Percentiles rank a stretch among this genome's conserved stretches.
phyloP scores from a whole-genome alignment of 2,329 filamentous ascomycete species.

The Fusarium decemcellulare region DNA sequence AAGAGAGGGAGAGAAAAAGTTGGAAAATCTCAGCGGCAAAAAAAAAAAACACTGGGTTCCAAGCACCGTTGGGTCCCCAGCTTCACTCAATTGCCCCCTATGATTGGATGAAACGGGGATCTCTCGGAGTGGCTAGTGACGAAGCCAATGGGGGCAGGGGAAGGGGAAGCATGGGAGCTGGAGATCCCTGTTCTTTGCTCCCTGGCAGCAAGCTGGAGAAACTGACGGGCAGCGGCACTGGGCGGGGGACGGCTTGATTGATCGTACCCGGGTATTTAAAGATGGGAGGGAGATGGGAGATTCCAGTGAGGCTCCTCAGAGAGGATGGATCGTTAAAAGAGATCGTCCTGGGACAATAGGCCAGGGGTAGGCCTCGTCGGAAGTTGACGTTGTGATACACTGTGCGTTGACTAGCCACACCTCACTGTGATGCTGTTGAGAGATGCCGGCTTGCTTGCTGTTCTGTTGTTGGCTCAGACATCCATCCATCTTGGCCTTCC shows the following conservation, averaged over 20 bases:
- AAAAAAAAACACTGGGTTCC: conserved; percentile 12
- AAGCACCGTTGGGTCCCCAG: not conserved
- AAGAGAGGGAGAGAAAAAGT: conserved; percentile 15
- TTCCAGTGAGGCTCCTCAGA: too few species aligned
- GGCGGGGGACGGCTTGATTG: not conserved
- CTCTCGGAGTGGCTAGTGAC: not conserved
- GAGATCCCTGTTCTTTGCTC: conserved; percentile 21
- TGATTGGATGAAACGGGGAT: conserved; percentile 23
- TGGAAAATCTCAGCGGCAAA: conserved; percentile 19
- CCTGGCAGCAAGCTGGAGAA: conserved; percentile 6
- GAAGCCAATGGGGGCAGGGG: conserved; percentile 19
- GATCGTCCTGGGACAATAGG: too few species aligned
- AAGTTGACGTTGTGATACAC: not conserved
- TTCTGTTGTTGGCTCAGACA: conserved; percentile 16
- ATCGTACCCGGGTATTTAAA: not conserved
- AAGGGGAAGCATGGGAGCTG: conserved; percentile 28
- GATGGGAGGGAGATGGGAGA: not conserved
- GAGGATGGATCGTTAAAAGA: too few species aligned
- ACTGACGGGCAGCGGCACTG: not conserved
- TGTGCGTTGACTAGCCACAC: not conserved
- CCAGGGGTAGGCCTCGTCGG: not conserved
- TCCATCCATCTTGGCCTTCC: conserved; percentile 1
- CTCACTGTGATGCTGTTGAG: not conserved
- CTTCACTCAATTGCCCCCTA: conserved; percentile 18
- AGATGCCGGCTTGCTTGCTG: conserved; percentile 4